phyloP scores from a whole-genome alignment of 495 filamentous ascomycete genomes.

The Neurospora intermedia region DNA sequence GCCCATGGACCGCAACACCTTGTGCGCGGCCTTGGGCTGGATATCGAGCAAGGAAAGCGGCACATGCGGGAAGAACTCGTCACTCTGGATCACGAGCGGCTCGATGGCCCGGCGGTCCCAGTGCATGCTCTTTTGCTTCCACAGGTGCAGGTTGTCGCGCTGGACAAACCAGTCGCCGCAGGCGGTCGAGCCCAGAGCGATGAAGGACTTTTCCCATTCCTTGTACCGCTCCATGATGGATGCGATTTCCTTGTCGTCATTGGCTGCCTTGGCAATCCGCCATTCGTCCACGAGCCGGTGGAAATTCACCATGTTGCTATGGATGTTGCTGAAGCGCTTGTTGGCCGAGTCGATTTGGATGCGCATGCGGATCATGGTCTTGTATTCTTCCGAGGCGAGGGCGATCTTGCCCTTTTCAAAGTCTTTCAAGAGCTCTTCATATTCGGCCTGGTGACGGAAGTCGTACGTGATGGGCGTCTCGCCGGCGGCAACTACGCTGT shows the following conservation, averaged over 20 bases:
- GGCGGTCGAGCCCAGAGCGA: conserved; percentile 2
- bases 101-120: conserved; percentile 54
- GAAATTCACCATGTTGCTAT: conserved; percentile 18
- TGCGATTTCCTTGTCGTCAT: background rate
- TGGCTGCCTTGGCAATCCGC: background rate
- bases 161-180: conserved; percentile 18
- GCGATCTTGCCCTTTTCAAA: conserved; percentile 7
- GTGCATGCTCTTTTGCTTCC: conserved; percentile 32
- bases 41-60: conserved; percentile 33
- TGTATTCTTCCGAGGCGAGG: conserved; percentile 13
- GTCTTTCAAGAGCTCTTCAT: conserved; percentile 22
- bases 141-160: conserved; percentile 37
- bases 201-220: conserved; percentile 6
- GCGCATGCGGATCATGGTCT: conserved; percentile 9
- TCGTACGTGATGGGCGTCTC: conserved; percentile 11
- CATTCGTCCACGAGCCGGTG: background rate
- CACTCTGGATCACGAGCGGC: conserved; percentile 34
- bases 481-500: conserved; percentile 1
- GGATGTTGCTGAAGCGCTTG: conserved; percentile 10
- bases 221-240: background rate
- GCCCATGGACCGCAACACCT: conserved; percentile 26
- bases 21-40: conserved; percentile 29
- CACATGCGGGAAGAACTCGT: conserved; percentile 49
- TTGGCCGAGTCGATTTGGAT: conserved; percentile 18
- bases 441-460: conserved; percentile 21